Conservation (phyloP, 208 protist species). For the Leishmania arabica region DNA sequence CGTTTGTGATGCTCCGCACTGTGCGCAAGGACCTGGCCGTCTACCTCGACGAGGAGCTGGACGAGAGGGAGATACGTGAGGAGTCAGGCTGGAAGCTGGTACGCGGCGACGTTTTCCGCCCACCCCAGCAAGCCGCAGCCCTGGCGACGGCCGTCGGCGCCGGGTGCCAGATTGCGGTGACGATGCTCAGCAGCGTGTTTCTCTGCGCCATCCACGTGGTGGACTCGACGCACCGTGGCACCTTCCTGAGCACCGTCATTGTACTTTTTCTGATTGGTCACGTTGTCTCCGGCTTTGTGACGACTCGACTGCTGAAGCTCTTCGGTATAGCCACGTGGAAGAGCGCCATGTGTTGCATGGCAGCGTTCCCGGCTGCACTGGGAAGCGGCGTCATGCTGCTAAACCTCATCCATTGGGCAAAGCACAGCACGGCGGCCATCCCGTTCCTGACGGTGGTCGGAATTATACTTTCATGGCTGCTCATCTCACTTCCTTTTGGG, state of each 20-base stretch:
- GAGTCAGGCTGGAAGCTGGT: slow-evolving; percentile 95
- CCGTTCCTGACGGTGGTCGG: slow-evolving; percentile 58
- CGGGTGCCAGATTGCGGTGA: slow-evolving; percentile 86
- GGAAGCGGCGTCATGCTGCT: slow-evolving; percentile 50
- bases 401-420: slow-evolving; percentile 68
- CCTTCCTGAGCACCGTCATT: slow-evolving; percentile 83
- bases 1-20: slow-evolving; percentile 33
- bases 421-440: slow-evolving; percentile 63
- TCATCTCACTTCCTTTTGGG: slow-evolving; percentile 94
- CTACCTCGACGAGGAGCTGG: slow-evolving; percentile 30
- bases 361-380: slow-evolving; percentile 48
- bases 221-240: slow-evolving; percentile 91
- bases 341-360: slow-evolving; percentile 58
- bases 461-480: slow-evolving; percentile 80
- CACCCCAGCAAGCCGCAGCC: slow-evolving; percentile 70
- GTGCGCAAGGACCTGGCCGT: slow-evolving; percentile 39
- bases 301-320: slow-evolving; percentile 87
- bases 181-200: slow-evolving; percentile 73
- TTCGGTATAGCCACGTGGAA: slow-evolving; percentile 85
- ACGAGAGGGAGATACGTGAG: slow-evolving; percentile 31
- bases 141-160: slow-evolving; percentile 89
- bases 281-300: slow-evolving; percentile 86
- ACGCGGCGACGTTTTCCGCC: slow-evolving; percentile 96
- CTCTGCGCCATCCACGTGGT: slow-evolving; percentile 82
- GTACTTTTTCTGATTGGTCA: slow-evolving; percentile 66